phyloP scores from a whole-genome alignment of 495 filamentous ascomycete genomes.

The Aspergillus cavernicola region DNA sequence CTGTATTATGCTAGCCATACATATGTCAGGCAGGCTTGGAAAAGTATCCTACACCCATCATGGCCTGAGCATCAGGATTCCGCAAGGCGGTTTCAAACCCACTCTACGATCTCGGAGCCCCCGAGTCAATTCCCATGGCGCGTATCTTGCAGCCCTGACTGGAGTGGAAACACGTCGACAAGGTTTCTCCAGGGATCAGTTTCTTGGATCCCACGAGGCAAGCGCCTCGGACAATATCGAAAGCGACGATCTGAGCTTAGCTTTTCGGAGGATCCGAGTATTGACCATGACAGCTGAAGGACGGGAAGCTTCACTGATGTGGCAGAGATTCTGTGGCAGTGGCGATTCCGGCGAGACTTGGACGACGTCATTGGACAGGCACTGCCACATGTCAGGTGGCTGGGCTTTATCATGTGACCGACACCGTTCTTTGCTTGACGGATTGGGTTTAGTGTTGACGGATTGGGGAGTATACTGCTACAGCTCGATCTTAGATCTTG shows the following conservation, averaged over 20 bases:
- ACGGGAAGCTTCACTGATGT: conserved; percentile 14
- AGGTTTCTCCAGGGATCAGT: background rate
- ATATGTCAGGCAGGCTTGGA: too few species aligned
- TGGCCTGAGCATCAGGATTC: too few species aligned
- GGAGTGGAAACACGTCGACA: background rate
- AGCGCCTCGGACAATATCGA: background rate
- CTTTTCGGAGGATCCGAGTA: conserved; percentile 12
- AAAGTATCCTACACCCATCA: too few species aligned
- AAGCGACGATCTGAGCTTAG: conserved; percentile 4
- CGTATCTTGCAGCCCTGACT: background rate
- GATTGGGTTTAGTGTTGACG: background rate
- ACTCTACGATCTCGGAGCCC: background rate
- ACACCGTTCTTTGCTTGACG: too few species aligned
- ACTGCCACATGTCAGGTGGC: conserved; percentile 10
- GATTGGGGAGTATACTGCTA: too few species aligned
- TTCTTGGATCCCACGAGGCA: background rate
- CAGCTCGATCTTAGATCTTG: too few species aligned
- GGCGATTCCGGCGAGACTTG: background rate
- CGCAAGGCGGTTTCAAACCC: too few species aligned
- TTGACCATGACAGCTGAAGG: conserved; percentile 13
- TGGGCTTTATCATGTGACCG: background rate
- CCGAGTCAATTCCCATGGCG: background rate
- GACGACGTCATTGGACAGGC: conserved; percentile 2
- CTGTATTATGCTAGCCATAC: too few species aligned
- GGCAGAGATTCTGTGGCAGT: conserved; percentile 15